Evolutionary conservation across 805 yeast genomes (phyloP), one percentile per base, ranked within the genome.

Genomic region (Blastobotrys mokoenaii): DNA sequence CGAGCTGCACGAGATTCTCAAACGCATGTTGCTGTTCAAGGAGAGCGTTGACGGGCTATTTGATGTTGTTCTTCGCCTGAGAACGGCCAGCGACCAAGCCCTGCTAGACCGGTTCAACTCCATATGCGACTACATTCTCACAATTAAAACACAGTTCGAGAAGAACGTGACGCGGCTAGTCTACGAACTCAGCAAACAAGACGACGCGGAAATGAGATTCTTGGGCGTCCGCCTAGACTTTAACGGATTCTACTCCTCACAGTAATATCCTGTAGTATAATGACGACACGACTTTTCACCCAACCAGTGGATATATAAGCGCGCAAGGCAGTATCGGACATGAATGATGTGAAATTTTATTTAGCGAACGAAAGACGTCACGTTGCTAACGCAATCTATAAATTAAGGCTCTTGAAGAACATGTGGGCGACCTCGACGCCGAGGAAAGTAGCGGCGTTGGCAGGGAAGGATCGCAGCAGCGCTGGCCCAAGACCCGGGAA

Each of bases 401-500:
- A 18, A 36, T 35, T 33, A n/a, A 49, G 29, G n/a, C 37, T 16
- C 27, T 38, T 56, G 57, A 69, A 65, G 41, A 58, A 53, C 43
- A 59, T 50, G 55, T 62, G 60, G 17, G 95, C 85, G 47, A 89
- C 59, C 64, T 90, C 98, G 27, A 90, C 97, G 40, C 97, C 98
- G 31, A 87, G 75, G 69, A 90, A 90, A 2, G 97, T 89, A 7
- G 98, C 97, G n/a, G 98, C 98, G 65, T 93, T 90, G 17, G 97
- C 97, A 2, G 97, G 97, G 82, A 93, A 90, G 35, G 95, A 82
- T 65, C 98, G 77, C 20, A 87, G 77, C 59, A 90, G 69, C 2
- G 97, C 97, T 4, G 98, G 97, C 0, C 96, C 97, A 18, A 90
- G 73, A 46, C 98, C 98, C 2, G 97, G 97, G 85, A 89, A 90